phyloP scores from a whole-genome alignment of 2,329 filamentous ascomycete species.

The Verticillium zaregamsianum region DNA sequence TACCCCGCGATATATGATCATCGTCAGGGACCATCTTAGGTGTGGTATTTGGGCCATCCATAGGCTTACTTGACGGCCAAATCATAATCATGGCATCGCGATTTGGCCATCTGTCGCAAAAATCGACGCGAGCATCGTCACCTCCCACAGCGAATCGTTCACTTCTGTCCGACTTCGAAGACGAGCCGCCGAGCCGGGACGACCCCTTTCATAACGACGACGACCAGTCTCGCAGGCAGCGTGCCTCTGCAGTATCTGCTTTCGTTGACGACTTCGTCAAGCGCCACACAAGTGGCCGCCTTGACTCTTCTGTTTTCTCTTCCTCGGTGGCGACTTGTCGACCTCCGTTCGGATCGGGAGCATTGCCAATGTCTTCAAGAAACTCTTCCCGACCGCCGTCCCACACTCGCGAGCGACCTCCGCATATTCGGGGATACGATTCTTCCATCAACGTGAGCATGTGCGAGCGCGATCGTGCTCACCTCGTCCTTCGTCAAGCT shows the following conservation, averaged over 20 bases:
- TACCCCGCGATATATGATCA: neutral
- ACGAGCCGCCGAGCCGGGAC: neutral
- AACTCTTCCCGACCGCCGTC: neutral
- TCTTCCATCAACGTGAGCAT: neutral
- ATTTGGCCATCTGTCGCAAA: neutral
- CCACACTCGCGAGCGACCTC: neutral
- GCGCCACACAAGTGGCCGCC: neutral
- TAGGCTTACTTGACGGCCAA: neutral
- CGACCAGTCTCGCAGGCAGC: neutral
- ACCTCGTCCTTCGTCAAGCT: neutral
- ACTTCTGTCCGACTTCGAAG: neutral
- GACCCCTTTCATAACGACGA: neutral
- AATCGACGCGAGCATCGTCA: neutral
- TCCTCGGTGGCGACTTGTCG: neutral
- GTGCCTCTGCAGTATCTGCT: neutral
- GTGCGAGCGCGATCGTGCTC: too few species aligned
- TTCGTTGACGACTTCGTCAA: neutral
- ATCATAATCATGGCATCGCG: neutral
- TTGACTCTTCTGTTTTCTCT: neutral
- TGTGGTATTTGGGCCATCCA: neutral
- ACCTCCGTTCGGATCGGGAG: neutral
- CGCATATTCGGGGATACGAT: neutral
- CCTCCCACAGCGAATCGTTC: neutral
- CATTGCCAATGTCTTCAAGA: neutral
- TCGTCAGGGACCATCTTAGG: neutral